Conservation (phyloP, 352 stramenopile genomes). For the Phytophthora kernoviae region DNA sequence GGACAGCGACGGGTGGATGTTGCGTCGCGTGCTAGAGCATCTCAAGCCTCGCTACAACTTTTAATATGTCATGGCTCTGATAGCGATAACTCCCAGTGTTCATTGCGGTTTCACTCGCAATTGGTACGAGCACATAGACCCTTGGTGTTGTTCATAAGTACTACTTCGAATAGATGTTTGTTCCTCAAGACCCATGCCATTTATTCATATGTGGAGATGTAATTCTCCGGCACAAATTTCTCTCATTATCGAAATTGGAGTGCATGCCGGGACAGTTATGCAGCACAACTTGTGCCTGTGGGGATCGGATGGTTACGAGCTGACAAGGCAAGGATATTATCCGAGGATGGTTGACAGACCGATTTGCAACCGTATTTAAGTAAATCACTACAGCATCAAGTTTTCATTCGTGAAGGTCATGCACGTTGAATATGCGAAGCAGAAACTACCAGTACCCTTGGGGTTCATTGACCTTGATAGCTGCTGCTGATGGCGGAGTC, state of each 20-base stretch:
- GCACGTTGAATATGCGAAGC: not conserved
- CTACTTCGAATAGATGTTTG: not conserved
- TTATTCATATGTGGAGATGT: no score
- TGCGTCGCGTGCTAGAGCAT: slow-evolving; percentile 16
- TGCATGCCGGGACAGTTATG: no score
- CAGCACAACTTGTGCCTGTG: no score
- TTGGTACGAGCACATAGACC: not conserved
- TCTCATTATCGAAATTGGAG: slow-evolving; percentile 51
- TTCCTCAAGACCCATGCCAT: no score
- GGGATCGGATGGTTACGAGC: no score
- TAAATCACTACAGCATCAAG: no score
- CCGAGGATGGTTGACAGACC: no score
- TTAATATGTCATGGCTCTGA: not conserved
- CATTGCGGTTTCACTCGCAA: not conserved
- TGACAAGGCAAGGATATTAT: no score
- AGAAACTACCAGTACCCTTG: slow-evolving; percentile 15
- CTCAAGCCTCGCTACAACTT: slow-evolving; percentile 16
- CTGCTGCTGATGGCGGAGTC: slow-evolving; percentile 11
- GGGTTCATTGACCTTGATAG: slow-evolving; percentile 1
- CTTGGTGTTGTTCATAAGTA: slow-evolving; percentile 1
- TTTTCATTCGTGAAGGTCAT: no score
- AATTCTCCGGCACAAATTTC: slow-evolving; percentile 49
- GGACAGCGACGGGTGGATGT: slow-evolving; percentile 15
- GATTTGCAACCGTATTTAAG: no score
- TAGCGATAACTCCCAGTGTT: no score